A percentile compares a stretch with the other conserved stretches of the same genome.
These are phyloP conservation scores for Ustilago shanxiensis DNA, from an alignment of 1,284 basidiomycete genomes.

Conservation along the genomic window DNA sequence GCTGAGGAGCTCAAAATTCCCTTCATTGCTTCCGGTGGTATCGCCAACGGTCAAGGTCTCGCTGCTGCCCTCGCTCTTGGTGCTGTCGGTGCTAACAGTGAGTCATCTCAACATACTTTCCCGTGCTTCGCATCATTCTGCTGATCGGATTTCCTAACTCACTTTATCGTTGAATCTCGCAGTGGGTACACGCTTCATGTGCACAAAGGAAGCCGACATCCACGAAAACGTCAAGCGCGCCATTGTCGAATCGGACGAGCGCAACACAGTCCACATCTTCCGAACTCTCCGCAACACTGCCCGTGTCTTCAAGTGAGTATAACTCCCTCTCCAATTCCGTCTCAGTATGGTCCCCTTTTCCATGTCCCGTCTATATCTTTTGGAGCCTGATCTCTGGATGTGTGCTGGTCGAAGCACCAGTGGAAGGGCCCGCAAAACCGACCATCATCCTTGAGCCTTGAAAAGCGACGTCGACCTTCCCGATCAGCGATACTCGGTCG, in stretches of 20 bases:
- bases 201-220: conserved; percentile 78
- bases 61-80: conserved; percentile 86
- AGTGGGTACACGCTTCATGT: conserved; percentile 86
- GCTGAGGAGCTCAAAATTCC: conserved; percentile 86
- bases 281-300: conserved; percentile 84
- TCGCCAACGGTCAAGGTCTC: conserved; percentile 77
- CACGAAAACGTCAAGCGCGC: conserved; percentile 90
- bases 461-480: conserved; percentile 1
- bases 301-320: conserved; percentile 80
- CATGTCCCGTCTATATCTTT: background rate
- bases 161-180: background rate
- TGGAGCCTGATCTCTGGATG: background rate
- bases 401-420: conserved; percentile 9
- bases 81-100: conserved; percentile 87
- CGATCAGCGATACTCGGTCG: background rate
- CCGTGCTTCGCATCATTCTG: too few species aligned
- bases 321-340: background rate
- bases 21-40: conserved; percentile 86
- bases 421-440: conserved; percentile 27
- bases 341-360: background rate
- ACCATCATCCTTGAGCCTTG: conserved; percentile 1
- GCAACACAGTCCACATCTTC: conserved; percentile 87
- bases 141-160: background rate
- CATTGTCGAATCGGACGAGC: conserved; percentile 85
- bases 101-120: conserved; percentile 70